These are phyloP conservation scores for Mucor irregularis DNA, from an alignment of 371 early-diverging fungal genomes.

Conservation along the genomic window DNA sequence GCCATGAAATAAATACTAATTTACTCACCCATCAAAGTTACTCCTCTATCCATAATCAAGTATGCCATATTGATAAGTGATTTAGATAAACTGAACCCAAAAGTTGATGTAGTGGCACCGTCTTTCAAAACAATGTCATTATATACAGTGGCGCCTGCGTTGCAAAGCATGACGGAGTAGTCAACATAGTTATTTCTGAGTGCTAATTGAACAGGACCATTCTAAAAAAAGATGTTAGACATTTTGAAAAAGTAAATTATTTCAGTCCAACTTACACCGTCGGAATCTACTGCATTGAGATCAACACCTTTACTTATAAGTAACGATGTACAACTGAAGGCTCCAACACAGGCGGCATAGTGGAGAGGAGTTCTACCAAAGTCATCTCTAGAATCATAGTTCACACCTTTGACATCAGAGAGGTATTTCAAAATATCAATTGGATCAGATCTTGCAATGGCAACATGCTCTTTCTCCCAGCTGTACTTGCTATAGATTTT, in stretches of 20 bases:
- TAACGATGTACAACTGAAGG: conserved; percentile 56
- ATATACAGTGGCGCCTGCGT: conserved; percentile 39
- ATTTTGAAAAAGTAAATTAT: no score
- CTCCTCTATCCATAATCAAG: conserved; percentile 46
- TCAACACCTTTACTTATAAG: conserved; percentile 34
- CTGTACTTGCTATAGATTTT: conserved; percentile 2
- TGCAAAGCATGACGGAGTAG: conserved; percentile 54
- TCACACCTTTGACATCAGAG: conserved; percentile 8
- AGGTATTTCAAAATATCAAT: conserved; percentile 57
- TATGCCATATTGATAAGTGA: conserved; percentile 59
- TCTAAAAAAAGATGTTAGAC: conserved; percentile 30
- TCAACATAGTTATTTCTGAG: conserved; percentile 53
- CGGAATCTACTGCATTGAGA: conserved; percentile 46
- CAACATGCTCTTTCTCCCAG: background rate
- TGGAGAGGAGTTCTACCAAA: conserved; percentile 61
- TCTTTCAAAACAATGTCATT: conserved; percentile 31
- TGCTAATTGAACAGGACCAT: conserved; percentile 51
- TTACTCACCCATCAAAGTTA: conserved; percentile 30
- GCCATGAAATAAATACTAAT: background rate
- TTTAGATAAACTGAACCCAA: conserved; percentile 40
- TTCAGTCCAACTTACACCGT: conserved; percentile 50
- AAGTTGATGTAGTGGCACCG: conserved; percentile 30
- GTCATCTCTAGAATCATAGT: conserved; percentile 31
- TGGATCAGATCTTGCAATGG: conserved; percentile 45
- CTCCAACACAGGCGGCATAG: conserved; percentile 59